Base-by-base conservation (phyloP, 768 basidiomycete genomes). In the Cubamyces lactineus region DNA sequence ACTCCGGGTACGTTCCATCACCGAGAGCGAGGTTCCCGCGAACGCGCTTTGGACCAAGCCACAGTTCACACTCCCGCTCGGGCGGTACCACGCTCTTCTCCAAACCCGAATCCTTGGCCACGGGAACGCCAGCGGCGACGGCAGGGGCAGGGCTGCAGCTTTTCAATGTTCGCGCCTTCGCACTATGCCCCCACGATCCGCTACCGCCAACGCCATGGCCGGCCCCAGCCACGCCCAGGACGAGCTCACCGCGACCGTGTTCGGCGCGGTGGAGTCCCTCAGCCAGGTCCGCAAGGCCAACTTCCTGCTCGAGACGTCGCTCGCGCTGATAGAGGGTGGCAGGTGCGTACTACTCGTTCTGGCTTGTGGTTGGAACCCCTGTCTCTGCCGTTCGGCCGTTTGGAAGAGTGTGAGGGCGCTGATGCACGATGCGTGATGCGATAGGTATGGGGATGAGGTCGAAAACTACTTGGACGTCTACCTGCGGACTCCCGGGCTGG, bases 391-490 rank as follows among this genome's bases (percentile, higher is more conserved):
- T 34, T 34, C 34, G 34, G 34, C 9, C 34, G 34, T 11, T 23
- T 34, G 21, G 39, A 42, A 23, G 28, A 16, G 19, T 17, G 13
- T 1, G n/a, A 47, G 13, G 13, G n/a, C 17, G n/a, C 26, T 38
- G 28, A 49, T 53, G 52, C 17, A 50, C 47, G 21, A 40, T 43
- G 15, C 24, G 48, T 11, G 34, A 34, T 7, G 7, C 28, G 28
- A 34, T 52, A 89, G 87, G 67, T 88, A 86, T 75, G 86, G 85
- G 16, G 74, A 78, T 42, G 81, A 86, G 28, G 86, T 88, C 26
- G 87, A 87, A 71, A 82, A 79, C 49, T 88, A 86, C 67, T 67
- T 88, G 24, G 86, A 89, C 16, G 84, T 88, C 17, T 88, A 86
- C 67, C 70, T 89, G 48, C 76, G 79, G 57, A 87, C 86, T 16